Base-by-base conservation (phyloP, 2,329 filamentous ascomycete species). In the Colletotrichum agaves region DNA sequence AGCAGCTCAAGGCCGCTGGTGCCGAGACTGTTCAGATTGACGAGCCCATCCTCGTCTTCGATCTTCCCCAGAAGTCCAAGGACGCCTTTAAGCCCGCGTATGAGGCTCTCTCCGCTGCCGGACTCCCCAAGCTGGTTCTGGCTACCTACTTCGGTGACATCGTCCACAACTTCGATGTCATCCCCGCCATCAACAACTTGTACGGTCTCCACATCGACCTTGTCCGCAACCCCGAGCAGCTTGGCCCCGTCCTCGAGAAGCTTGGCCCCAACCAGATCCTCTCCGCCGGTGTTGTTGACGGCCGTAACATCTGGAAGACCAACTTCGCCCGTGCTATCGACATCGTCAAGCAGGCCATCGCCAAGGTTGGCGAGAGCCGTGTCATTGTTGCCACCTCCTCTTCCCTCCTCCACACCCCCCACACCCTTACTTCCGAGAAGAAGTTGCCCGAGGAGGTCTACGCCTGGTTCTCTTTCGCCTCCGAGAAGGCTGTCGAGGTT, bases 231-330 rank as follows among this genome's bases (percentile, higher is more conserved):
- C 96, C 96, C 63, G 95, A 98, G 88, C 96, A 99, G 87, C 91
- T 99, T 72, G 90, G 96, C 70, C 89, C 91, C 73, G 93, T 99
- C 76, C 82, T 93, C 74, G 87, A 85, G 77, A 91, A 94, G 77
- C 90, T 99, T 72, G 94, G 93, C 80, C 83, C 93, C 80, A 93
- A 94, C 81, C 97, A 97, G 80, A 83, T 94, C 74, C 91, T 99
- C 73, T 99, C 96, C 73, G 92, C 90, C 72, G 96, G 96, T 93
- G 92, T 99, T 75, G 96, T 99, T 74, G 94, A 99, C 77, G 96
- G 96, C 77, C 94, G 96, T 78, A 99, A 99, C 89, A 98, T 99
- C 88, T 99, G 96, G 96, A 99, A 99, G 93, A 98, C 94, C 84
- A 97, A 98, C 91, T 92, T 98, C 86, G 92, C 97, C 89, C 90